Conservation (phyloP, 2,329 filamentous ascomycete genomes). For the Emmonsiellopsis sp. region DNA sequence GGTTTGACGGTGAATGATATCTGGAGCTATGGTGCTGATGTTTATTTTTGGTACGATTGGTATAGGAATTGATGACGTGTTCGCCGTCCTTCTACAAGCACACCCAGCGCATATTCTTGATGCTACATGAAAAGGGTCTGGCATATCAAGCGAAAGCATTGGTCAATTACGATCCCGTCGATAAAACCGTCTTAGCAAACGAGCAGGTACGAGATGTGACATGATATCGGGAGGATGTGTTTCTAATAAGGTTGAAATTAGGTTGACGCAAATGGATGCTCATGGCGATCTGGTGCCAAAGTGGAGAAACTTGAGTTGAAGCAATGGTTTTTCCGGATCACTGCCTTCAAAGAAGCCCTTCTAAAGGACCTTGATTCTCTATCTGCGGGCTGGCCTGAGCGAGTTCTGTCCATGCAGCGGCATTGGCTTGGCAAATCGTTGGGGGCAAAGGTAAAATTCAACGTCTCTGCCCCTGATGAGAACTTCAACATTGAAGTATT, state of each 20-base stretch:
- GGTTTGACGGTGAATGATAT: conserved; percentile 8
- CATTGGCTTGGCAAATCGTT: conserved; percentile 80
- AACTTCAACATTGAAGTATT: conserved; percentile 57
- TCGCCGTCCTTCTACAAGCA: conserved; percentile 81
- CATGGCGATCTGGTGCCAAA: conserved; percentile 78
- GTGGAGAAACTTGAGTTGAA: conserved; percentile 70
- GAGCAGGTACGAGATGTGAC: conserved; percentile 49
- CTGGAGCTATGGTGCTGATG: conserved; percentile 17
- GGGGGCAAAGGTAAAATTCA: conserved; percentile 64
- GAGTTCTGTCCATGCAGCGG: conserved; percentile 71
- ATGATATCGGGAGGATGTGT: background rate
- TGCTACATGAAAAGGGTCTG: conserved; percentile 62
- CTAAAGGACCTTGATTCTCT: conserved; percentile 62
- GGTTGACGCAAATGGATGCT: conserved; percentile 74
- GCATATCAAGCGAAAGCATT: conserved; percentile 75
- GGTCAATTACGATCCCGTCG: conserved; percentile 85
- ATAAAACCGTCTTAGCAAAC: conserved; percentile 82
- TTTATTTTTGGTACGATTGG: conserved; percentile 4
- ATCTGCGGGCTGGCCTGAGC: conserved; percentile 66
- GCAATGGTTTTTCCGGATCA: conserved; percentile 87
- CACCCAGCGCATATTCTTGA: conserved; percentile 75
- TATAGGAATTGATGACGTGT: conserved; percentile 73
- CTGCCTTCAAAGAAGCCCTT: conserved; percentile 63
- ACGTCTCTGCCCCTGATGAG: conserved; percentile 35
- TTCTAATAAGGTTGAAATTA: conserved; percentile 11